Percentiles rank a stretch among this genome's conserved stretches.
Evolutionary conservation across 1,284 basidiomycete species (phyloP).

Genomic region (Phellinidium pouzarii): DNA sequence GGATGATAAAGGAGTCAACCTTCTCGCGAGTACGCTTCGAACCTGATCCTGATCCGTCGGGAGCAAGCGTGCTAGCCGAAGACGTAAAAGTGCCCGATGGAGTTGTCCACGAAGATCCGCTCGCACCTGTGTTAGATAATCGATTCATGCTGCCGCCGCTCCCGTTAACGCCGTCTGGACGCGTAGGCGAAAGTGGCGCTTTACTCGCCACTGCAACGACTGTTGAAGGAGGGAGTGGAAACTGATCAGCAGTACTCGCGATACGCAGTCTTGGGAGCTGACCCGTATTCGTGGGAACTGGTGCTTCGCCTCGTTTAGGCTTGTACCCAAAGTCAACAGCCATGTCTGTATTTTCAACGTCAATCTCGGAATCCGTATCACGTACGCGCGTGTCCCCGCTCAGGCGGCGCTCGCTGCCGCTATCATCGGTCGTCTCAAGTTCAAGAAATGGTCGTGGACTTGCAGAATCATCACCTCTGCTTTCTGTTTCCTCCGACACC

Average conservation of each 20-base stretch:
- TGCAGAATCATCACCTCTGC: conserved; percentile 11
- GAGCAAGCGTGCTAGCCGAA: conserved; percentile 12
- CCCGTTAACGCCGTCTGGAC: neutral
- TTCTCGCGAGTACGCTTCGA: conserved; percentile 6
- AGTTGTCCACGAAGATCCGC: conserved; percentile 4
- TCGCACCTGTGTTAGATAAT: neutral
- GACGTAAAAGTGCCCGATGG: conserved; percentile 12
- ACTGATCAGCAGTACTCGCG: conserved; percentile 16
- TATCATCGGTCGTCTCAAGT: conserved; percentile 18
- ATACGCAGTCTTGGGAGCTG: conserved; percentile 12
- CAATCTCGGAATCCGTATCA: conserved; percentile 12
- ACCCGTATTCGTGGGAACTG: neutral
- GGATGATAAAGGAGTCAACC: conserved; percentile 17
- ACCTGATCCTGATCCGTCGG: conserved; percentile 2
- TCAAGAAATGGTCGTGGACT: conserved; percentile 19
- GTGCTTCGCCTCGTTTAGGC: conserved; percentile 10
- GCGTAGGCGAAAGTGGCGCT: conserved; percentile 6
- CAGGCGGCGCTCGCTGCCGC: conserved; percentile 14
- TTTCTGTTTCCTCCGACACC: conserved; percentile 15
- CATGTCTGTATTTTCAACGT: conserved; percentile 3
- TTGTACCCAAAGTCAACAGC: conserved; percentile 6
- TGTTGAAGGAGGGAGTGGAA: conserved; percentile 19
- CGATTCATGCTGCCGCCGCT: neutral
- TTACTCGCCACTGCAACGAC: neutral
- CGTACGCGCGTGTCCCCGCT: conserved; percentile 14